Base-by-base conservation (phyloP, 257 asterid species). In the Lycium barbarum region DNA sequence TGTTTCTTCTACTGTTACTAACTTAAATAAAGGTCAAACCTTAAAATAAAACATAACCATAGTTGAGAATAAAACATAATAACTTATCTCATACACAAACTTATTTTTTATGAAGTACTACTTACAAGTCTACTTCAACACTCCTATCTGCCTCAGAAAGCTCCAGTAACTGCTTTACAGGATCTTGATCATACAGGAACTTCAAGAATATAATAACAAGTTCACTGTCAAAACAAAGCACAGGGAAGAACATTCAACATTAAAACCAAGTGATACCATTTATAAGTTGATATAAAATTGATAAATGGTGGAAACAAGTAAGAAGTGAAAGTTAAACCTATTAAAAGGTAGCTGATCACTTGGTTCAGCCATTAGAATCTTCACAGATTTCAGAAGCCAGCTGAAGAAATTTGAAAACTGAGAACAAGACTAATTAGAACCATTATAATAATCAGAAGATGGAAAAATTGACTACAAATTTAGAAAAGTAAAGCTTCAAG, bases 371-470 rank as follows among this genome's bases (percentile, higher is more conserved):
- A 94, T 94, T 82, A 97, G 92, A 71, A 92, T 92, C 94, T 93
- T 95, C 88, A 92, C 96, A 62, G 92, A 93, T 90, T 93, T 97
- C 83, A 92, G 94, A 90, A 97, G 98, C 99, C 99, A 97, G 90
- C 91, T 93, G 97, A 97, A 95, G 90, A 97, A 97, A 89, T 95
- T 97, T 85, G 99, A 94, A 86, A 93, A 97, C 99, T 97, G 93
- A 78, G 86, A 81, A 78, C 73, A 89, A 86, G 61, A 84, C 86
- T 74, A 83, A 49, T 86, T 82, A 89, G 90, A 88, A 80, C 83
- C 80, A 66, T 83, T 66, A 33, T 79, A 83, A 38, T 49, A 36
- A 54, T 51, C n/a, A 62, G 70, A 35, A n/a, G 58, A 70, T 10
- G 78, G 26, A 17, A 3, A 15, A 70, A 36, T 15, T 1, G 10